Evolutionary conservation across 345 rosid species (phyloP), one percentile per base, ranked within the genome.

Genomic region (Bruguiera sexangula): DNA sequence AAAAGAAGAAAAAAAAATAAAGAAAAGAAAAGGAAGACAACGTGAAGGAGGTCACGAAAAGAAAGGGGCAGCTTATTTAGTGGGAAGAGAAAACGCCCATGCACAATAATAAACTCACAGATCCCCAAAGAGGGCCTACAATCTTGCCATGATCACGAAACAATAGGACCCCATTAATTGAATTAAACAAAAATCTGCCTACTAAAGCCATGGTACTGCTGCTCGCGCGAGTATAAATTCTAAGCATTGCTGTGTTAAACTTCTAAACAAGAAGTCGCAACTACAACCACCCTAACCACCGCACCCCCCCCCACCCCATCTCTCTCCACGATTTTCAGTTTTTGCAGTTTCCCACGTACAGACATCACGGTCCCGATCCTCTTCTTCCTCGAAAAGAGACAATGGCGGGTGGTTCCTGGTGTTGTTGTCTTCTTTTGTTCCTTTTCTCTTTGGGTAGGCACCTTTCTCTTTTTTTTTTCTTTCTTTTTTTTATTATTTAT

Each of bases 381-480:
- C 26, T 54, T 21, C 58, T n/a, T 57, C 46, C 4, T 34, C 58
- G 29, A 60, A 61, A 37, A 16, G 32, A 53, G 2, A 9, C 26
- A 54, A 79, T 79, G 82, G 72, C 68, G 20, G 9, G 37, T 54
- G 8, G 37, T 63, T 56, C 51, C 26, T 27, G 65, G 31, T n/a
- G 68, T 71, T 26, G 71, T 73, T 51, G 8, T 73, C 70, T 73
- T 29, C 79, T 76, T 62, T 62, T 72, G 20, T 64, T 73, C 46
- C 31, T 78, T 51, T 62, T 75, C 72, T 70, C 76, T 0, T 62
- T 73, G 20, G 82, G 85, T 78, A 50, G 21, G 4, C 7, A n/a
- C 24, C 3, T 3, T 27, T 43, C 31, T 2, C 26, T 15, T 43
- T 18, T 21, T 24, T 32, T 24, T 16, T 56, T 55, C 0, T 24